These are phyloP conservation scores for Candida wancherniae DNA, from an alignment of 805 yeast genomes.

Conservation along the genomic window DNA sequence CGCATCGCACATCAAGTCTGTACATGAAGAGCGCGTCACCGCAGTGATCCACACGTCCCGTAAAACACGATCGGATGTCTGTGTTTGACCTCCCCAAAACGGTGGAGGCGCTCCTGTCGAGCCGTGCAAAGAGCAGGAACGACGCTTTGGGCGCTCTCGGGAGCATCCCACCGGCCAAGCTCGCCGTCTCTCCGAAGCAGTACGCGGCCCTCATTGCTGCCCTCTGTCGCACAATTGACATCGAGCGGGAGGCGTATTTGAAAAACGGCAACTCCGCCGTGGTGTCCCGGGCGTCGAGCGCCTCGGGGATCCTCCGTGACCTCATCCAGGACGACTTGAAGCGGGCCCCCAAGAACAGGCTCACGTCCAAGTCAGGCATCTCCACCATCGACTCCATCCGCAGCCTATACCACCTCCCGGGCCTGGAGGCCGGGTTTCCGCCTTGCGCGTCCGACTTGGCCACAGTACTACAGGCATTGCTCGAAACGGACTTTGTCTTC, in stretches of 20 bases:
- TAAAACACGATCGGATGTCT: too few species aligned
- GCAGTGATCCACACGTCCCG: too few species aligned
- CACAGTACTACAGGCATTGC: conserved; percentile 16
- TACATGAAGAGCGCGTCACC: too few species aligned
- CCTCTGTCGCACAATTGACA: conserved; percentile 24
- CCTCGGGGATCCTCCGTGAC: conserved; percentile 28
- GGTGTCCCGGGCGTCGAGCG: conserved; percentile 26
- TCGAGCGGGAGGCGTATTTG: conserved; percentile 32
- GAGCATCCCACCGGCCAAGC: conserved; percentile 12
- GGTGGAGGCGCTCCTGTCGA: conserved; percentile 12
- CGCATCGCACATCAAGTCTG: too few species aligned
- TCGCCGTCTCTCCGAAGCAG: conserved; percentile 18
- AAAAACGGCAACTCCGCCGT: conserved; percentile 22
- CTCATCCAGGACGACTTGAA: conserved; percentile 15
- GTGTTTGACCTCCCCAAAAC: conserved; percentile 13
- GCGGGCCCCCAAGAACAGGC: conserved; percentile 12
- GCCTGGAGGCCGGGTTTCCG: conserved; percentile 10
- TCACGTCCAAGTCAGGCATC: conserved; percentile 21
- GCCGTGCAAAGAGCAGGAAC: conserved; percentile 12
- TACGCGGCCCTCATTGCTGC: conserved; percentile 22
- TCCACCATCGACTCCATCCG: conserved; percentile 17
- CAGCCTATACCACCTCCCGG: conserved; percentile 15
- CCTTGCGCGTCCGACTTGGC: conserved; percentile 26
- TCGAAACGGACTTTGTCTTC: conserved; percentile 22
- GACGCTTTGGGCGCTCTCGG: conserved; percentile 13